Base-by-base conservation (phyloP, 768 basidiomycete species). In the Serendipita indica region DNA sequence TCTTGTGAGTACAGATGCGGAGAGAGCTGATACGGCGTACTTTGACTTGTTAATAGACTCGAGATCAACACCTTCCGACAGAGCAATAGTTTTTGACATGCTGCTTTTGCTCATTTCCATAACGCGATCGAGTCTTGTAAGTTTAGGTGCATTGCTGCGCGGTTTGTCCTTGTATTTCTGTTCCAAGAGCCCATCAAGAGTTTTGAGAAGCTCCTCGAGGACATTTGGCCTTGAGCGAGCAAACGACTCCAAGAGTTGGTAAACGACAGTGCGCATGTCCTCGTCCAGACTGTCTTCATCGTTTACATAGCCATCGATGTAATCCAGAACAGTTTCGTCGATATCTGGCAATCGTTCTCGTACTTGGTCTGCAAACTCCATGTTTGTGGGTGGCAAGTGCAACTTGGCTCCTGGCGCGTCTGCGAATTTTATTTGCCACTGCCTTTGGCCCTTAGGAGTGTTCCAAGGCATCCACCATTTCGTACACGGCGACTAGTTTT, bases 31-130 rank as follows among this genome's bases (percentile, higher is more conserved):
- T 43, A 46, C 27, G 39, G 68, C 74, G 70, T 67, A 89, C 87
- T 92, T 92, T 74, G 86, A 89, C 77, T 93, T 92, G 72, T 90
- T 91, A 58, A 90, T 89, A 35, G 86, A 88, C 70, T 90, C 89
- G 57, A 93, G 73, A 69, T 93, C 90, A 35, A 92, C 88, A 13
- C 87, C 87, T 62, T 89, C 86, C 0, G 79, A 74, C 49, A 92
- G 72, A 3, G 80, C 84, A 62, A 90, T 84, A 4, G 89, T 90
- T 60, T 72, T 84, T 28, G 86, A 89, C 68, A 90, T 80, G 49
- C 81, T 77, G 6, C 76, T 71, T 70, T 86, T 88, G 73, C 85
- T 87, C 79, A 92, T 83, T 64, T 91, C 84, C 79, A 91, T 81
- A 57, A 89, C 84, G 69, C 83, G 86, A 70, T 91, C 90, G 61